These are phyloP conservation scores for Posidonia oceanica DNA, from an alignment of 116 monocot genomes.

Conservation along the genomic window DNA sequence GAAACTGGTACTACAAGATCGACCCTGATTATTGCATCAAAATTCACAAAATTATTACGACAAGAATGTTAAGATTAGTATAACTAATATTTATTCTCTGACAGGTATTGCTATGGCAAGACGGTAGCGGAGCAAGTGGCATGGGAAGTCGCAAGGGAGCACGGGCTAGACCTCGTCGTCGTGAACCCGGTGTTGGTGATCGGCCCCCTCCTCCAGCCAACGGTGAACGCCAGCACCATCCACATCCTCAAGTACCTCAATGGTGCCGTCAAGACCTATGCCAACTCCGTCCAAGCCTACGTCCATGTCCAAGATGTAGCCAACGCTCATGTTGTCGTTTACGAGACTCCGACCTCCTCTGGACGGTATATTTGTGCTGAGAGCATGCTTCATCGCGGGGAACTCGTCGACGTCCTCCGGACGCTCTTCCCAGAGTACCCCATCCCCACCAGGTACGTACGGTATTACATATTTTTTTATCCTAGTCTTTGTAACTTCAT, in stretches of 20 bases:
- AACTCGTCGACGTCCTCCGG: constrained; percentile 61
- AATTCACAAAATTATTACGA: no score
- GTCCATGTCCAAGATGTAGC: constrained; percentile 81
- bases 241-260: constrained; percentile 80
- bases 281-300: constrained; percentile 81
- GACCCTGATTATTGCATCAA: no score
- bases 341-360: constrained; percentile 26
- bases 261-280: constrained; percentile 62
- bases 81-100: not conserved
- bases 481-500: no score
- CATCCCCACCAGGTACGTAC: constrained; percentile 47
- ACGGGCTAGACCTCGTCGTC: constrained; percentile 61
- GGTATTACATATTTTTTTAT: no score
- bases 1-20: constrained; percentile 60
- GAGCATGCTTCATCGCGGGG: constrained; percentile 69
- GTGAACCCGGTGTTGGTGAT: constrained; percentile 72
- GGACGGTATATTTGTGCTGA: constrained; percentile 69
- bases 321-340: constrained; percentile 55
- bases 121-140: constrained; percentile 77
- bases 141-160: constrained; percentile 29
- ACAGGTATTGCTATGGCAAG: constrained; percentile 61
- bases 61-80: no score
- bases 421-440: constrained; percentile 72
- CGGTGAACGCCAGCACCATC: constrained; percentile 56
- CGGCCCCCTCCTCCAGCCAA: constrained; percentile 64